Evolutionary conservation across 2,329 filamentous ascomycete genomes (phyloP), one percentile per base, ranked within the genome.

Genomic region (Fusarium pseudonygamai): DNA sequence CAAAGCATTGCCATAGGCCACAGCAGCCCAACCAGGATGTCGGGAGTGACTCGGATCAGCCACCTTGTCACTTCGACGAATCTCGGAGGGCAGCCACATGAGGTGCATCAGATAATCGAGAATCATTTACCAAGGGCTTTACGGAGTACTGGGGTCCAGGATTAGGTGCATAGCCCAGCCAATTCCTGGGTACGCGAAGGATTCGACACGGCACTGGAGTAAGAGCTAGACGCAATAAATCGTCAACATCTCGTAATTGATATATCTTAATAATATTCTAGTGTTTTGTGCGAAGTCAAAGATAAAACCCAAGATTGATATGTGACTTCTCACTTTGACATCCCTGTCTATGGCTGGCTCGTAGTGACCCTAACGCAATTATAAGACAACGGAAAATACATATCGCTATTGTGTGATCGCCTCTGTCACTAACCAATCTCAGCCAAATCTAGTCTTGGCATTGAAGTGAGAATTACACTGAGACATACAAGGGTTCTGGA

Each of bases 401-500:
- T 46, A 42, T 63, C 42, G 57, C 42, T 42, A 52, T 63, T 62
- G 45, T 45, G 36, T 62, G 47, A 66, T 67, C 30, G 32, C 32
- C 52, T 20, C 43, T 55, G 49, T 40, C 42, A 39, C 45, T 56
- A 26, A 13, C 71, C 42, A 14, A 32, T 37, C 57, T 59, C n/a
- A 58, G 56, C n/a, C 9, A 37, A n/a, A 53, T 30, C 16, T 24
- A 30, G 42, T 43, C 61, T 73, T 59, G 56, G 49, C 62, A 32
- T 15, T 26, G 15, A 32, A 15, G 39, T 55, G 42, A 49, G 22
- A 39, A 34, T 30, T 11, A 28, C 18, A 46, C 50, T 47, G 49
- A 73, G 67, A 67, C 66, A 73, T 71, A n/a, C 30, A 32, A 28
- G 55, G 60, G 46, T 46, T 58, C 62, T 66, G 60, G 70, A 55